A percentile compares a stretch with the other conserved stretches of the same genome.
Conservation (phyloP, 768 basidiomycete genomes). For the Phlebiopsis flavidoalba region DNA sequence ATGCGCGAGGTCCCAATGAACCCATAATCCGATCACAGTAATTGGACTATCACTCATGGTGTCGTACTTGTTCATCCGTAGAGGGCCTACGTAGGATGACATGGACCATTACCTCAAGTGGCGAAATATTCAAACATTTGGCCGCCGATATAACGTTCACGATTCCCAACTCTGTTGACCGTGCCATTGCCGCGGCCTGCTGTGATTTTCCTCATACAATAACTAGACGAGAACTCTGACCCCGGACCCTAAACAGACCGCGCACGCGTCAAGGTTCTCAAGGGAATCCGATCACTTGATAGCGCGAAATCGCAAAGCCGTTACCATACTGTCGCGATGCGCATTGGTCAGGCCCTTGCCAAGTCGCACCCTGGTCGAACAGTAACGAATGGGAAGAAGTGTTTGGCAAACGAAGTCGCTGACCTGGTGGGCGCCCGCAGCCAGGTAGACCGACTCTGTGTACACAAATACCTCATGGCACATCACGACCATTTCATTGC, state of each 20-base stretch:
- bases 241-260: slow-evolving; percentile 28
- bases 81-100: not conserved
- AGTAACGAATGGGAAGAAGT: slow-evolving; percentile 50
- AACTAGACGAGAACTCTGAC: slow-evolving; percentile 18
- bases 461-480: slow-evolving; percentile 65
- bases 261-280: slow-evolving; percentile 65
- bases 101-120: slow-evolving; percentile 23
- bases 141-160: slow-evolving; percentile 54
- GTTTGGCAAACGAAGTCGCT: slow-evolving; percentile 48
- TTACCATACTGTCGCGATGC: slow-evolving; percentile 28
- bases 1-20: not conserved
- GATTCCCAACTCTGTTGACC: slow-evolving; percentile 50
- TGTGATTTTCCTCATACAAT: slow-evolving; percentile 27
- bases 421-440: slow-evolving; percentile 24
- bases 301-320: slow-evolving; percentile 39
- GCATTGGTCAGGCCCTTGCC: slow-evolving; percentile 35
- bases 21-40: slow-evolving; percentile 6
- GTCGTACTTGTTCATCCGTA: slow-evolving; percentile 11
- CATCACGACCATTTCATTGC: slow-evolving; percentile 49
- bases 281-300: slow-evolving; percentile 50
- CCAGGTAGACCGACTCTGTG: slow-evolving; percentile 37
- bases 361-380: slow-evolving; percentile 38
- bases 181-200: slow-evolving; percentile 39
- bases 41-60: slow-evolving; percentile 7
- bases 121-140: slow-evolving; percentile 47